phyloP scores from a whole-genome alignment of 164 flowering plant genomes.

The Saururus chinensis region DNA sequence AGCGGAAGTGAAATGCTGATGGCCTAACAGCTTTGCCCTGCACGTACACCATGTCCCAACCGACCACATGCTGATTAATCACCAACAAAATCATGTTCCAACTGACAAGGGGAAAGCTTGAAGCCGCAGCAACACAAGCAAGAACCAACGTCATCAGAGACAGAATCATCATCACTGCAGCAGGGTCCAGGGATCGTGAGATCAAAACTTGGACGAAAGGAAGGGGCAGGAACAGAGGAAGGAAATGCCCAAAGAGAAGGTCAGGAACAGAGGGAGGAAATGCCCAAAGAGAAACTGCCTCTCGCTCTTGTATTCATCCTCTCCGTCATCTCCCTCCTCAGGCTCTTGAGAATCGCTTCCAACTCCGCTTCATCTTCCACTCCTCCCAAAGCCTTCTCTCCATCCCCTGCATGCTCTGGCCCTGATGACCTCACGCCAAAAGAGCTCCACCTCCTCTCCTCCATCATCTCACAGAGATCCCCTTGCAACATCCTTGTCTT shows the following conservation, averaged over 20 bases:
- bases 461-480: conserved; percentile 32
- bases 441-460: conserved; percentile 38
- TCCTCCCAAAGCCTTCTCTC: conserved; percentile 11
- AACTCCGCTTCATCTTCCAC: conserved; percentile 28
- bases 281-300: conserved; percentile 35
- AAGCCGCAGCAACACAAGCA: too few species aligned
- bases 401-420: neutral
- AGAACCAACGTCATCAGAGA: too few species aligned
- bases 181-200: too few species aligned
- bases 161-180: too few species aligned
- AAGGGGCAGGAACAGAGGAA: neutral
- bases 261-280: conserved; percentile 3
- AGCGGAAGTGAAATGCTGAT: too few species aligned
- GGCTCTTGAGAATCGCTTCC: conserved; percentile 42
- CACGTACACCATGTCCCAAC: too few species aligned
- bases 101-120: too few species aligned
- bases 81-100: too few species aligned
- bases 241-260: conserved; percentile 22
- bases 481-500: conserved; percentile 86
- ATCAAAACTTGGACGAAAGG: too few species aligned
- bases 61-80: too few species aligned
- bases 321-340: conserved; percentile 35
- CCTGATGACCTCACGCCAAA: conserved; percentile 18
- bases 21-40: too few species aligned
- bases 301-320: conserved; percentile 44